Evolutionary conservation across 257 asterid genomes (phyloP).

Genomic region (Solanum peruvianum): DNA sequence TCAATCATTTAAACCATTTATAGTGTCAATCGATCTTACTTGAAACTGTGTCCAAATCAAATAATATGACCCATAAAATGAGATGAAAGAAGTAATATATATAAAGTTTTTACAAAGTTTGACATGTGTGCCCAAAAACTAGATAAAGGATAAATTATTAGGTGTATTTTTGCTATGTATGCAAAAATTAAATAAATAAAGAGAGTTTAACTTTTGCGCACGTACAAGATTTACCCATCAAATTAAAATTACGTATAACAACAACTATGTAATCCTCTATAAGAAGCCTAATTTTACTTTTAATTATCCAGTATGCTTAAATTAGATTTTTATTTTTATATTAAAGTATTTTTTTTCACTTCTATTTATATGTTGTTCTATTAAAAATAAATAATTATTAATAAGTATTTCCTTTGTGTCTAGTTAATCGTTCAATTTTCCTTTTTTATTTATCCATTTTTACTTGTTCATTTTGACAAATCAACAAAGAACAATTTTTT

Average conservation of each 20-base stretch:
- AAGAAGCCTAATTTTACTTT: background rate
- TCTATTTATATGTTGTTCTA: too few relatives aligned
- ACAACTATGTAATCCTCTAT: background rate
- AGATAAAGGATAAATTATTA: background rate
- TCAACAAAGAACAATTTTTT: too few relatives aligned
- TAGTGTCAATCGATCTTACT: too few relatives aligned
- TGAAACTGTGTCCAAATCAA: background rate
- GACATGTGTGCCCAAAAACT: background rate
- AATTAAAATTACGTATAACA: background rate
- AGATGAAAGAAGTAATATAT: background rate
- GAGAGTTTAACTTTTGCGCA: background rate
- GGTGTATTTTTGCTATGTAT: background rate
- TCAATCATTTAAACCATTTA: conserved; percentile 23
- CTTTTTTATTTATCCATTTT: too few relatives aligned
- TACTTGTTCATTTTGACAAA: too few relatives aligned
- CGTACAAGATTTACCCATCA: background rate
- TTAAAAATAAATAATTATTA: too few relatives aligned
- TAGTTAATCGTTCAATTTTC: too few relatives aligned
- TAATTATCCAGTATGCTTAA: too few relatives aligned
- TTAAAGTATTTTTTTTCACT: too few relatives aligned
- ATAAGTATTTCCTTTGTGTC: too few relatives aligned
- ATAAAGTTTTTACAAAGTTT: background rate
- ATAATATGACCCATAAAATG: background rate
- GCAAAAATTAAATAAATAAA: background rate
- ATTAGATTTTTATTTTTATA: too few relatives aligned